Conservation (phyloP, 2,329 filamentous ascomycete genomes). For the Colletotrichum eremochloae region DNA sequence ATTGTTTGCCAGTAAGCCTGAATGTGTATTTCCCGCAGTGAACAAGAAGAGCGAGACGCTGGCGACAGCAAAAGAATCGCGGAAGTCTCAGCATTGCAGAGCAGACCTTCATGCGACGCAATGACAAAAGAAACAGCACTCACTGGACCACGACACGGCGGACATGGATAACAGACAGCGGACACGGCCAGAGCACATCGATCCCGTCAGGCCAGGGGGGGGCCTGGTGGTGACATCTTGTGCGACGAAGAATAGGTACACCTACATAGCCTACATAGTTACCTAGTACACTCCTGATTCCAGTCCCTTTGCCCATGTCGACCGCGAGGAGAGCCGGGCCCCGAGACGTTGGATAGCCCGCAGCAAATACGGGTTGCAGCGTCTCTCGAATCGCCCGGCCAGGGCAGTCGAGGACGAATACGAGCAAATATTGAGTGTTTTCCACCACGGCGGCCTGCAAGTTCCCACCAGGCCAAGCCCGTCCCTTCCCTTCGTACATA, state of each 20-base stretch:
- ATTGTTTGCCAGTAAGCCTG: background rate
- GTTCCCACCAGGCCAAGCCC: constrained; percentile 32
- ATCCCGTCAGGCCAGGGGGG: constrained; percentile 9
- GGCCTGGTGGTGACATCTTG: constrained; percentile 12
- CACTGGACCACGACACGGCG: background rate
- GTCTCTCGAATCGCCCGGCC: constrained; percentile 18
- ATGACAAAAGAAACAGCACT: background rate
- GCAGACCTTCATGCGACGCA: constrained; percentile 6
- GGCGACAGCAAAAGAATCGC: too few relatives aligned
- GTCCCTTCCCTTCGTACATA: constrained; percentile 21
- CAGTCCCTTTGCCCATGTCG: constrained; percentile 8
- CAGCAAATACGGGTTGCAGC: constrained; percentile 31
- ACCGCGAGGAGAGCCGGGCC: constrained; percentile 22
- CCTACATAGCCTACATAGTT: too few relatives aligned
- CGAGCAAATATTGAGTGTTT: constrained; percentile 26
- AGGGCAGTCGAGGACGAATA: constrained; percentile 32
- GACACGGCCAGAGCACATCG: constrained; percentile 5
- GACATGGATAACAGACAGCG: background rate
- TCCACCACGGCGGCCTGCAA: constrained; percentile 32
- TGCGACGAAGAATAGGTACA: constrained; percentile 2
- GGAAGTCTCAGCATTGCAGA: constrained; percentile 9
- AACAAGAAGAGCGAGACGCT: background rate
- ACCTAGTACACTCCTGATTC: background rate
- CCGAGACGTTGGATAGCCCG: constrained; percentile 22
- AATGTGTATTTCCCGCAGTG: background rate